Percentiles rank a stretch among this genome's conserved stretches.
Evolutionary conservation across 495 filamentous ascomycete genomes (phyloP).

Genomic region (Penicillium daleae): DNA sequence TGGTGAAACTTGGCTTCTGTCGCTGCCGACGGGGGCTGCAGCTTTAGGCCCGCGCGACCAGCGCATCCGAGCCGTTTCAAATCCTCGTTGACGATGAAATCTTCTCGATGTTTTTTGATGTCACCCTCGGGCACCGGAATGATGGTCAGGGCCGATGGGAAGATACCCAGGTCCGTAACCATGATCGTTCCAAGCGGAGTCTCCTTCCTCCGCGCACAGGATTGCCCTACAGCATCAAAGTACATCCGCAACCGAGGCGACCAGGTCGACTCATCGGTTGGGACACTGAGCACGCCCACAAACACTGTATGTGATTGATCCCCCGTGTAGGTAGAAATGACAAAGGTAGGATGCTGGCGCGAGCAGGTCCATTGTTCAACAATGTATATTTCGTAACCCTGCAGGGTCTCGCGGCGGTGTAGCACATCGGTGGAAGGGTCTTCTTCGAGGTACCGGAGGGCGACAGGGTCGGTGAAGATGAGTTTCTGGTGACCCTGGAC

Average conservation of each 20-base stretch:
- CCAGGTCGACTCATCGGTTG: conserved; percentile 80
- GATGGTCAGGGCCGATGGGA: conserved; percentile 86
- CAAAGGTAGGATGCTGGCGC: conserved; percentile 82
- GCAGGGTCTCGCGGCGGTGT: conserved; percentile 65
- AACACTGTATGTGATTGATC: conserved; percentile 75
- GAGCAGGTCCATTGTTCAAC: conserved; percentile 99
- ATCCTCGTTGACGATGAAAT: conserved; percentile 94
- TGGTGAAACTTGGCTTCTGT: conserved; percentile 92
- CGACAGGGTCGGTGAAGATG: conserved; percentile 74
- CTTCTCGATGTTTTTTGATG: conserved; percentile 74
- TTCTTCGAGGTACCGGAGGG: conserved; percentile 85
- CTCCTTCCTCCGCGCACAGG: conserved; percentile 78
- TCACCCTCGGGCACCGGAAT: conserved; percentile 89
- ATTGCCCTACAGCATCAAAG: conserved; percentile 82
- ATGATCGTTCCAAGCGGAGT: conserved; percentile 84
- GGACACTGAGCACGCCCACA: conserved; percentile 83
- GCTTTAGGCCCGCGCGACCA: conserved; percentile 81
- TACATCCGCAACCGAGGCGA: conserved; percentile 77
- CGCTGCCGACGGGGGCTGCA: conserved; percentile 73
- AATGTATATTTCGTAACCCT: conserved; percentile 91
- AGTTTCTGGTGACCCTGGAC: conserved; percentile 55
- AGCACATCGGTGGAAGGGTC: conserved; percentile 78
- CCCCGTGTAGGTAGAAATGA: conserved; percentile 93
- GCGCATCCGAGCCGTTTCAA: conserved; percentile 91
- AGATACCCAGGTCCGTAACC: conserved; percentile 89